Conservation (phyloP, 2,329 filamentous ascomycete species). For the Plectosphaerella sp. region DNA sequence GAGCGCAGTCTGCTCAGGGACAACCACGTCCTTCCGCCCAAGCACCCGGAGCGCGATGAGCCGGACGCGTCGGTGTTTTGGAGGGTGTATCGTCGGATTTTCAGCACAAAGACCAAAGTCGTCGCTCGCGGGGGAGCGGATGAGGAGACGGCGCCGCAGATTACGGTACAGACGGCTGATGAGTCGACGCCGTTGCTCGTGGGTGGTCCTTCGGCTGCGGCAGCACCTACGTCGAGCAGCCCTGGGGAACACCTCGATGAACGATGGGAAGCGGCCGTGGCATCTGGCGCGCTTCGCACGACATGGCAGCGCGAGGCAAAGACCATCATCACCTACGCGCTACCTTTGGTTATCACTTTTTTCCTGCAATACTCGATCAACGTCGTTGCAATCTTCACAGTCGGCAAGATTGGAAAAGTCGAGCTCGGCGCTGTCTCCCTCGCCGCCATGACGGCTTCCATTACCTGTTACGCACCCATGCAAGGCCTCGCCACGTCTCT, state of each 20-base stretch:
- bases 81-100: slow-evolving; percentile 42
- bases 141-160: slow-evolving; percentile 28
- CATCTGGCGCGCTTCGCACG: slow-evolving; percentile 75
- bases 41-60: slow-evolving; percentile 34
- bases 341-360: slow-evolving; percentile 69
- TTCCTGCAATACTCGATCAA: slow-evolving; percentile 79
- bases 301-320: slow-evolving; percentile 89
- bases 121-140: slow-evolving; percentile 26
- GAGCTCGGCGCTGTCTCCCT: slow-evolving; percentile 40
- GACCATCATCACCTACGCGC: slow-evolving; percentile 68
- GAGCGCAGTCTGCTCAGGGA: slow-evolving; percentile 60
- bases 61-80: slow-evolving; percentile 27
- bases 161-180: slow-evolving; percentile 26
- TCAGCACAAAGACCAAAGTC: slow-evolving; percentile 57
- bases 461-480: slow-evolving; percentile 72
- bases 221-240: not conserved
- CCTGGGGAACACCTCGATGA: slow-evolving; percentile 55
- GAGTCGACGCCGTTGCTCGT: slow-evolving; percentile 37
- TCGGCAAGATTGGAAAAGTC: slow-evolving; percentile 69
- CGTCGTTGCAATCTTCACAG: slow-evolving; percentile 75
- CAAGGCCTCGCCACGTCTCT: slow-evolving; percentile 85
- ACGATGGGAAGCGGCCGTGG: slow-evolving; percentile 83
- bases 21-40: slow-evolving; percentile 61
- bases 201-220: slow-evolving; percentile 1
- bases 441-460: slow-evolving; percentile 72